A percentile compares a stretch with the other conserved stretches of the same genome.
Conservation (phyloP, 179 eudicot genomes). For the Gypsophila paniculata region DNA sequence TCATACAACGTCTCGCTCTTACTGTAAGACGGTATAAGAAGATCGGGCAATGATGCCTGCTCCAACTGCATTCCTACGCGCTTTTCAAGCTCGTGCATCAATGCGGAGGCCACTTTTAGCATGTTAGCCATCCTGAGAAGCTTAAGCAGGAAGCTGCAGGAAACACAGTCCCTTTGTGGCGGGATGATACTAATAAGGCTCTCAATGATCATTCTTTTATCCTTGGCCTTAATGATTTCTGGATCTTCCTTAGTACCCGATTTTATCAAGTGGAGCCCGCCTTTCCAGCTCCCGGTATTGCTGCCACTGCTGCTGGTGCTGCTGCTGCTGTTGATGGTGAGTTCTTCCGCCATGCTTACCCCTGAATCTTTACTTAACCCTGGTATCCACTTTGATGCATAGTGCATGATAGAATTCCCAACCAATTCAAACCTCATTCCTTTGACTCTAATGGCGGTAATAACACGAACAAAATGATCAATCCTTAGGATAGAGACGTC, state of each 20-base stretch:
- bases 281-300: constrained; percentile 50
- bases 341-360: constrained; percentile 21
- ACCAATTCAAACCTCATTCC: constrained; percentile 75
- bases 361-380: constrained; percentile 46
- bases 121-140: constrained; percentile 66
- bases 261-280: constrained; percentile 66
- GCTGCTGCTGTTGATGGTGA: constrained; percentile 23
- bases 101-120: constrained; percentile 75
- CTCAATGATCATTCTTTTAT: constrained; percentile 79
- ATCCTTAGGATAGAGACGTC: constrained; percentile 76
- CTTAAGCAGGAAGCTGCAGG: constrained; percentile 77
- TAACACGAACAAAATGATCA: constrained; percentile 83
- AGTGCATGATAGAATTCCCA: constrained; percentile 67
- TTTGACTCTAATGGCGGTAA: constrained; percentile 79
- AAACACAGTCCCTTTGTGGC: constrained; percentile 70
- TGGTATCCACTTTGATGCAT: constrained; percentile 72
- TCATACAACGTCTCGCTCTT: constrained; percentile 65
- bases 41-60: constrained; percentile 66
- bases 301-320: constrained; percentile 31
- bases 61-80: constrained; percentile 95
- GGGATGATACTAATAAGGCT: constrained; percentile 86
- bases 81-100: constrained; percentile 82
- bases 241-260: constrained; percentile 44
- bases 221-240: constrained; percentile 46
- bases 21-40: constrained; percentile 60